Evolutionary conservation across 306 rosid species (phyloP), one percentile per base, ranked within the genome.

Genomic region (Acacia confusa): DNA sequence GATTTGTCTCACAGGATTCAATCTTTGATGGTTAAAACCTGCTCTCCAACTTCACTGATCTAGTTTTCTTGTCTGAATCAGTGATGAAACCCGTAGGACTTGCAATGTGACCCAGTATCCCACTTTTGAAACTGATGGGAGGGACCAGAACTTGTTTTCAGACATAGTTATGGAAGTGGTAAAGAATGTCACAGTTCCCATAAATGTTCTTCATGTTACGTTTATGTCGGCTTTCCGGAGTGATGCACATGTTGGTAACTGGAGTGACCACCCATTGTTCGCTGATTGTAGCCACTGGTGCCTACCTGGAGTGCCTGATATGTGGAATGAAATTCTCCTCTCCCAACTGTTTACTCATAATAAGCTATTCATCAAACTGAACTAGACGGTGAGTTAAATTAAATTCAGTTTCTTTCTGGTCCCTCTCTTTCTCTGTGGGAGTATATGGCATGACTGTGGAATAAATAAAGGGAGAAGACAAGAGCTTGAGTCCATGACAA

Each of bases 261-360:
- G 93, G 94, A 92, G 91, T n/a, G 93, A 90, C 80, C 86, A 87
- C 44, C 90, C 86, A 45, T 75, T 74, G 12, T 52, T 83, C 6
- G 88, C 91, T 71, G 97, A 93, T 78, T 93, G 98, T 82, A 90
- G 97, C 80, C 98, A 93, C 69, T 93, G 97, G 98, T 93, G 98
- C 85, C 87, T 93, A 55, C 98, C 97, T 67, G 97, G 97, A 34
- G 87, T 91, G 10, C 98, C 98, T 55, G 97, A 93, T 82, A 79
- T 88, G 80, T 91, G 98, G 98, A 93, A 91, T 67, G 92, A 93
- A 82, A 88, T 93, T 80, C 34, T 91, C 72, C 85, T 93, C 78
- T 83, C 88, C 58, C 88, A 87, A 86, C 86, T 89, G 41, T 81
- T 87, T 89, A 48, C 55, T 48, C 7, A 16, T 48, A 2, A 13